These are phyloP conservation scores for Elongisporangium senticosum DNA, from an alignment of 352 stramenopile species.

Conservation along the genomic window DNA sequence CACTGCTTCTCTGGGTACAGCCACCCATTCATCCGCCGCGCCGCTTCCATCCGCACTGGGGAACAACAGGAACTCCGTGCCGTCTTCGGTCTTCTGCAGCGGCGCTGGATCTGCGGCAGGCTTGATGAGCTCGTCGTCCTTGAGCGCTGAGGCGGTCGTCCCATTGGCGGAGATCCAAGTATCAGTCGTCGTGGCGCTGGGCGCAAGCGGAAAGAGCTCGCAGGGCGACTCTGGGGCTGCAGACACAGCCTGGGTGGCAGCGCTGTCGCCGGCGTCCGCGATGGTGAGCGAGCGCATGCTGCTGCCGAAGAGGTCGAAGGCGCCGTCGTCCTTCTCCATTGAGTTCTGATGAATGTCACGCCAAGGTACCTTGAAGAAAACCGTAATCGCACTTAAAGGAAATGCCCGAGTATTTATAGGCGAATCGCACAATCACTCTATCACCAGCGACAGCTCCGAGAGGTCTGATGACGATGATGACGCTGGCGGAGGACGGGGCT, in stretches of 20 bases:
- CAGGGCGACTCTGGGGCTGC: constrained; percentile 19
- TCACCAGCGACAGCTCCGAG: not conserved
- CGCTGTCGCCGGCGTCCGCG: not conserved
- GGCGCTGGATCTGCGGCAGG: not conserved
- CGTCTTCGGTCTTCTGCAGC: constrained; percentile 3
- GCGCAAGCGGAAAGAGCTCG: constrained; percentile 34
- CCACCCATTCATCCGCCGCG: constrained; percentile 1
- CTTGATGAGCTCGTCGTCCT: constrained; percentile 4
- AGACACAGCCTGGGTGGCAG: not conserved
- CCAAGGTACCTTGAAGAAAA: not conserved
- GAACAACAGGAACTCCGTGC: constrained; percentile 24
- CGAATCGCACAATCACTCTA: not conserved
- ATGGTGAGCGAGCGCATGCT: constrained; percentile 1
- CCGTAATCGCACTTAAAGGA: not conserved
- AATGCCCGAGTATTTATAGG: not conserved
- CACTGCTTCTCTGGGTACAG: constrained; percentile 14
- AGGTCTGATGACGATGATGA: not conserved
- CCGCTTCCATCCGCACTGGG: constrained; percentile 6
- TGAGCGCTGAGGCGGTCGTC: constrained; percentile 9
- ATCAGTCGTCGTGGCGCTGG: not conserved
- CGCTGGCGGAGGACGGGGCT: not conserved
- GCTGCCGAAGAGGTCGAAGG: constrained; percentile 15
- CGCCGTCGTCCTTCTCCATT: constrained; percentile 11
- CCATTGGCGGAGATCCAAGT: not conserved
- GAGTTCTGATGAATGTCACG: not conserved